Evolutionary conservation across 2,329 filamentous ascomycete species (phyloP).

Genomic region (Paraconiothyrium brasiliense): DNA sequence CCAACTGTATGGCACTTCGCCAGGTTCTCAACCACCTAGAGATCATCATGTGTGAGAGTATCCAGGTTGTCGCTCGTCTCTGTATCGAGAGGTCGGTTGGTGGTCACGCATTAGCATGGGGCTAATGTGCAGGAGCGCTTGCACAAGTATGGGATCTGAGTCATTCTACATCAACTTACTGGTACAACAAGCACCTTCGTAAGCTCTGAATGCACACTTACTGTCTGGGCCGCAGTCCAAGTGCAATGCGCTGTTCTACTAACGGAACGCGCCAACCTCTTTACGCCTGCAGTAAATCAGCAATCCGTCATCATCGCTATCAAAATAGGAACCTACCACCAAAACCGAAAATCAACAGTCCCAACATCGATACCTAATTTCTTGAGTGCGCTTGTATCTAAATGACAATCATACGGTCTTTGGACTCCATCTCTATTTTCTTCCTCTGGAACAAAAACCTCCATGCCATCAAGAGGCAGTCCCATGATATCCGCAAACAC

Average conservation of each 20-base stretch:
- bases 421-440: slow-evolving; percentile 77
- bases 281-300: slow-evolving; percentile 39
- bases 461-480: slow-evolving; percentile 72
- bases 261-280: slow-evolving; percentile 43
- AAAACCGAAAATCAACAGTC: slow-evolving; percentile 78
- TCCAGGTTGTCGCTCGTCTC: too few relatives aligned
- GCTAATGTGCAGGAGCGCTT: too few relatives aligned
- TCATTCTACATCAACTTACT: too few relatives aligned
- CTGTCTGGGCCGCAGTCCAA: too few relatives aligned
- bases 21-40: not conserved
- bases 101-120: too few relatives aligned
- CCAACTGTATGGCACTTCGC: not conserved
- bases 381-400: slow-evolving; percentile 78
- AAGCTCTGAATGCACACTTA: too few relatives aligned
- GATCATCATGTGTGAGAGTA: too few relatives aligned
- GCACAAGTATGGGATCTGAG: too few relatives aligned
- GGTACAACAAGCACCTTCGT: too few relatives aligned
- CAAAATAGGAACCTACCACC: slow-evolving; percentile 68
- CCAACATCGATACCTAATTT: slow-evolving; percentile 78
- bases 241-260: not conserved
- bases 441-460: slow-evolving; percentile 65
- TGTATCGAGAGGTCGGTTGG: too few relatives aligned
- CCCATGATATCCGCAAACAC: slow-evolving; percentile 82
- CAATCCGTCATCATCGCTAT: not conserved
- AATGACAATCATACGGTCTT: slow-evolving; percentile 86